phyloP scores from a whole-genome alignment of 148 eudicot species.

The Polygonum aviculare region DNA sequence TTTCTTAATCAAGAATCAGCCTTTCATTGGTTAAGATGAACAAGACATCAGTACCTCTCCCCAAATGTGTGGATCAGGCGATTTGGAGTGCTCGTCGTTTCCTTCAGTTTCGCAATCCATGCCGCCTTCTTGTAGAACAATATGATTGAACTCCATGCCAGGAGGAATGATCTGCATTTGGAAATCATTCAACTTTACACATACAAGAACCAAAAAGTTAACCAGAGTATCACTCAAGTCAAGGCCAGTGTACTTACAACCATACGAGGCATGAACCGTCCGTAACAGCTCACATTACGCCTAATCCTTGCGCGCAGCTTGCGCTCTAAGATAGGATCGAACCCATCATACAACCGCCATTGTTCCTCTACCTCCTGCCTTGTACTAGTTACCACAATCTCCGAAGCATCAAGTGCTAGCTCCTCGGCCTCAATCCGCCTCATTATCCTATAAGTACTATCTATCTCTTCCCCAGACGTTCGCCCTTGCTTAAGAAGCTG shows the following conservation, averaged over 20 bases:
- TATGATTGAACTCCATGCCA: constrained; percentile 43
- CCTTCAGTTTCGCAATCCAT: constrained; percentile 31
- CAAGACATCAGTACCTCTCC: constrained; percentile 41
- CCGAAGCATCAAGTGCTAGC: constrained; percentile 73
- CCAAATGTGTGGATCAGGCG: constrained; percentile 70
- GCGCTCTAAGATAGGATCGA: constrained; percentile 74
- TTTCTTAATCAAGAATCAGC: not conserved
- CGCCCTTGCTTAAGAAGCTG: constrained; percentile 83
- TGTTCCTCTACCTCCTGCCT: constrained; percentile 92
- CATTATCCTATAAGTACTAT: constrained; percentile 66
- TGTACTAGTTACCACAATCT: constrained; percentile 79
- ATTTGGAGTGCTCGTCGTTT: constrained; percentile 28
- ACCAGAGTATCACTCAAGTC: not conserved
- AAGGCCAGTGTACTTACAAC: constrained; percentile 44
- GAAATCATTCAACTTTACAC: not conserved
- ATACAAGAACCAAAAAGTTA: no score
- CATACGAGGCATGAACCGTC: constrained; percentile 95
- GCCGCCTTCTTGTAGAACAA: constrained; percentile 28
- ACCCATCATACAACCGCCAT: constrained; percentile 88
- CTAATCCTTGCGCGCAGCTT: constrained; percentile 66
- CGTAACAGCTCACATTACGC: constrained; percentile 76
- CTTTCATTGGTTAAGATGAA: not conserved
- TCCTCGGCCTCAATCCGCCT: constrained; percentile 89
- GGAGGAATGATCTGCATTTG: constrained; percentile 36
- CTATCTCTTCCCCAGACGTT: constrained; percentile 61